Percentiles rank a stretch among this genome's conserved stretches.
Conservation (phyloP, 1,284 basidiomycete species). For the Lentinula novae-zelandiae region DNA sequence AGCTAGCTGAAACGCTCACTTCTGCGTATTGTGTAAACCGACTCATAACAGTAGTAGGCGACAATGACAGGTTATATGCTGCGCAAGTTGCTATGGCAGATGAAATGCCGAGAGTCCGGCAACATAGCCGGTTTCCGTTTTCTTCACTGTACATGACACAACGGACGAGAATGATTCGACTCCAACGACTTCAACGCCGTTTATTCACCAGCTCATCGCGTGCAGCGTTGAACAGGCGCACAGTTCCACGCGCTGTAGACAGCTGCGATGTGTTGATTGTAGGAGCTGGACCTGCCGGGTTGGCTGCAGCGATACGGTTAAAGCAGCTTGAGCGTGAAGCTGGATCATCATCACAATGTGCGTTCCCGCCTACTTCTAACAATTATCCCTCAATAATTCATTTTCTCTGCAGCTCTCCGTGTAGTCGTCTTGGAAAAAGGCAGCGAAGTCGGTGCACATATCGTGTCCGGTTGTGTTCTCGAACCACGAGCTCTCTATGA, state of each 20-base stretch:
- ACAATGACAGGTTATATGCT: too few relatives aligned
- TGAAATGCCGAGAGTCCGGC: too few relatives aligned
- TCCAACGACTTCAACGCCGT: too few relatives aligned
- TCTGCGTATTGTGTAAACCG: conserved; percentile 10
- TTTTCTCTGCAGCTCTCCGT: conserved; percentile 41
- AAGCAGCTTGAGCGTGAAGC: conserved; percentile 89
- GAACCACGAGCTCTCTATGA: conserved; percentile 92
- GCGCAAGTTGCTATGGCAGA: too few relatives aligned
- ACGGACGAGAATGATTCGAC: too few relatives aligned
- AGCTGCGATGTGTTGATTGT: conserved; percentile 97
- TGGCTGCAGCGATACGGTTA: conserved; percentile 93
- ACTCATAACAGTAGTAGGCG: background rate
- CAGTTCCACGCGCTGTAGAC: conserved; percentile 57
- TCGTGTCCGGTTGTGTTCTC: conserved; percentile 93
- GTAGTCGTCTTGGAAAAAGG: conserved; percentile 98
- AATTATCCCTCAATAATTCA: too few relatives aligned
- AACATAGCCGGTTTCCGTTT: too few relatives aligned
- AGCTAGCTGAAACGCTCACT: background rate
- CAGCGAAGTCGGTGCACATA: conserved; percentile 89
- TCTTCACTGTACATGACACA: too few relatives aligned
- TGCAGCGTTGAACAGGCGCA: too few relatives aligned
- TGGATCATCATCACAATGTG: conserved; percentile 51
- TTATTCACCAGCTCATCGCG: too few relatives aligned
- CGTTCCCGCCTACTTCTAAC: too few relatives aligned
- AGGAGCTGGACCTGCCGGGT: conserved; percentile 92